Evolutionary conservation across 805 yeast genomes (phyloP), one percentile per base, ranked within the genome.

Genomic region (Phaffomyces opuntiae): DNA sequence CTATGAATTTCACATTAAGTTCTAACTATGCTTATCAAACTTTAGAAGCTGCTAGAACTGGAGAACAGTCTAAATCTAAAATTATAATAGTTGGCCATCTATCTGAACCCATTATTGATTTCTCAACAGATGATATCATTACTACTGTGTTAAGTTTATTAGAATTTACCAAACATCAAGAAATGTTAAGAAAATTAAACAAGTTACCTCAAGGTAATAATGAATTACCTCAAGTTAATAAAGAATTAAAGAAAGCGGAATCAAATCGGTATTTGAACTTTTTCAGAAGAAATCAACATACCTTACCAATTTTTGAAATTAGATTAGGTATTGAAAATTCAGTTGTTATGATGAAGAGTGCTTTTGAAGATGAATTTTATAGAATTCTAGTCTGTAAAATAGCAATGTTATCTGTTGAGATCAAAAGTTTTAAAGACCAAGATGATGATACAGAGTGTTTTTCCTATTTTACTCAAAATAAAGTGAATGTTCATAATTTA

Each of bases 91-190:
- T 67, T 14, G 68, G 69, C 21, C 72, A 70, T 42, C 39, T 73
- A 3, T 63, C 77, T 3, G 73, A 73, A 2, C 68, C 76, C 17
- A 63, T 69, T 1, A 36, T 73, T n/a, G 80, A 75, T 50, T 53
- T 72, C 24, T 68, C 73, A 29, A 61, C 71, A 5, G 62, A 61
- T 12, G 68, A 72, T 40, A 51, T 71, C 3, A 64, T 72, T 1
- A 57, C 68, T 17, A 56, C 68, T 32, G 57, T 66, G 1, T 42
- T 50, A 38, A 52, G 57, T 44, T 54, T 49, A 2, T 17, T 59
- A 12, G 54, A 57, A 26, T 59, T 49, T 38, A 17, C 53, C 33
- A 49, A 47, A 11, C 52, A 50, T 29, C 48, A 38, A 14, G 40
- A 45, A 7, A 36, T 32, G 24, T 19, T 45, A 31, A 42, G 14